A percentile compares a stretch with the other conserved stretches of the same genome.
Evolutionary conservation across 176 grass and related monocot species (phyloP).

Genomic region (Cymbopogon citratus): DNA sequence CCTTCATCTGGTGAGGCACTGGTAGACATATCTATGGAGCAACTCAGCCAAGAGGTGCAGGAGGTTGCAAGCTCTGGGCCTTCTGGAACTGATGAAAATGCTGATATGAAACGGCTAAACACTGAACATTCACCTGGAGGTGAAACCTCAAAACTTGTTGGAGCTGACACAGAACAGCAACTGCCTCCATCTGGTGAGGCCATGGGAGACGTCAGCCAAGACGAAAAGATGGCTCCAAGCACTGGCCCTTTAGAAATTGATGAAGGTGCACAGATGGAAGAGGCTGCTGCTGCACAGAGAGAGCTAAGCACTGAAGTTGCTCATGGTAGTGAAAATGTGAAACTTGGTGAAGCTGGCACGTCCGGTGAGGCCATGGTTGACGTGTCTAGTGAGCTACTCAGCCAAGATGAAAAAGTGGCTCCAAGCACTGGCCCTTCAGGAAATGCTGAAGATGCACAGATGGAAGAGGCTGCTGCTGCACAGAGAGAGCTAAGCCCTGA

Average conservation of each 20-base stretch:
- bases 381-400: not conserved
- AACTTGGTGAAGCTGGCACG: not conserved
- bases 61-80: not conserved
- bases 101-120: not conserved
- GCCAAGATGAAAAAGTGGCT: not conserved
- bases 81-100: not conserved
- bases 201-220: too few relatives aligned
- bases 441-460: not conserved
- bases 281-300: not conserved
- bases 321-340: not conserved
- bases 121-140: not conserved
- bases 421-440: not conserved
- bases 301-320: not conserved
- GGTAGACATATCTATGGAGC: not conserved
- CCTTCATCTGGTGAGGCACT: not conserved
- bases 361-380: not conserved
- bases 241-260: not conserved
- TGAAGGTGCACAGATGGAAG: not conserved
- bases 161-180: not conserved
- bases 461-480: not conserved
- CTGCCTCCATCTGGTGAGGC: too few relatives aligned
- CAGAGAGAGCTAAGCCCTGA: too few relatives aligned
- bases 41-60: not conserved
- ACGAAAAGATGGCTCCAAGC: not conserved
- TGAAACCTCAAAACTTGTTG: not conserved